These are phyloP conservation scores for Bacidia gigantensis DNA, from an alignment of 495 filamentous ascomycete species.

Conservation along the genomic window DNA sequence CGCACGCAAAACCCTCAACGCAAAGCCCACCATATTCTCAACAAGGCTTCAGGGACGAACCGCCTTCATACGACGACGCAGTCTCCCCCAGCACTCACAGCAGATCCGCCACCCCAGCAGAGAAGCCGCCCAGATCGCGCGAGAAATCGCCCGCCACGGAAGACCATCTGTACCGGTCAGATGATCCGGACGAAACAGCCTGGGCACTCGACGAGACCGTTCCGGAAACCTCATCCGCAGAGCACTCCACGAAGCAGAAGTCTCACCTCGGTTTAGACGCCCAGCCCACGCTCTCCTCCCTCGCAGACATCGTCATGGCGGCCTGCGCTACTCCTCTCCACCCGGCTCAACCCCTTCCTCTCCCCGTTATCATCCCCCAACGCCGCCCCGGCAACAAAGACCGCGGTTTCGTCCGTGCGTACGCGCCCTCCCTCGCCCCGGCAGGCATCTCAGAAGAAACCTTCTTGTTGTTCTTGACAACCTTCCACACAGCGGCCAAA, in stretches of 20 bases:
- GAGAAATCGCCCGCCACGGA: too few relatives aligned
- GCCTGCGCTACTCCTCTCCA: conserved; percentile 6
- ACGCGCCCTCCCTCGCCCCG: conserved; percentile 26
- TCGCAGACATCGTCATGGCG: conserved; percentile 11
- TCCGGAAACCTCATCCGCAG: neutral
- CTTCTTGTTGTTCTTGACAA: conserved; percentile 29
- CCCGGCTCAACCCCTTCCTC: conserved; percentile 6
- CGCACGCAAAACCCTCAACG: too few relatives aligned
- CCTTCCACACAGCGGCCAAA: conserved; percentile 22
- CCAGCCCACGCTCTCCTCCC: conserved; percentile 15
- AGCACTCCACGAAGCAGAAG: neutral
- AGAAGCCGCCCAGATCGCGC: too few relatives aligned
- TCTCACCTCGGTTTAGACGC: neutral
- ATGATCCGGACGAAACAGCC: conserved; percentile 10
- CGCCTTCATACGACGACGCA: too few relatives aligned
- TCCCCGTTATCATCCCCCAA: conserved; percentile 21
- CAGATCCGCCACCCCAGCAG: too few relatives aligned
- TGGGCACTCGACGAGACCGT: conserved; percentile 14
- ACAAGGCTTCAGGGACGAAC: too few relatives aligned
- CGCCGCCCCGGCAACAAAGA: conserved; percentile 20
- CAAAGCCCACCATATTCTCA: too few relatives aligned
- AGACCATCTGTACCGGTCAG: too few relatives aligned
- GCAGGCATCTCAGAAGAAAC: conserved; percentile 26
- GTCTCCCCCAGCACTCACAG: too few relatives aligned
- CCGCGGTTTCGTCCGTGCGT: conserved; percentile 28